Conservation (phyloP, 2,329 filamentous ascomycete genomes). For the Sporothrix luriei region DNA sequence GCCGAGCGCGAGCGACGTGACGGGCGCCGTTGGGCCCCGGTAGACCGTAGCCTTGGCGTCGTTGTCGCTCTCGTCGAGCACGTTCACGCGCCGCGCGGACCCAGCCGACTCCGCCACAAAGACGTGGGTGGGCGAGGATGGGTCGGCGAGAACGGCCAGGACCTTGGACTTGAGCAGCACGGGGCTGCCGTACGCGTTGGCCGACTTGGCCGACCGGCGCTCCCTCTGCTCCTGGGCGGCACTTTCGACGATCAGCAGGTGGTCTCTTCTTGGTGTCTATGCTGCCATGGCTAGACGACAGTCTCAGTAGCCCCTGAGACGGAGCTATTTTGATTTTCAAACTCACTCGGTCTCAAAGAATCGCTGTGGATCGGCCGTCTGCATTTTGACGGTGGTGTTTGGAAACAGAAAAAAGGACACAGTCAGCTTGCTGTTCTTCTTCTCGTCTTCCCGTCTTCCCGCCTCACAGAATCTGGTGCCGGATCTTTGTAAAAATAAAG, state of each 20-base stretch:
- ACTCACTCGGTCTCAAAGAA: constrained; percentile 92
- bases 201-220: constrained; percentile 69
- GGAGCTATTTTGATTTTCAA: background rate
- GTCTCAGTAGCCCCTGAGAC: background rate
- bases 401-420: background rate
- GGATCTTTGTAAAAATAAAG: constrained; percentile 1
- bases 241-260: constrained; percentile 49
- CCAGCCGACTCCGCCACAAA: constrained; percentile 89
- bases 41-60: constrained; percentile 55
- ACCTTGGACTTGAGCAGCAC: constrained; percentile 84
- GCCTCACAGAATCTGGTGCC: background rate
- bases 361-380: constrained; percentile 73
- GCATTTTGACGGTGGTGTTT: constrained; percentile 48
- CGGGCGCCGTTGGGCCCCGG: constrained; percentile 74
- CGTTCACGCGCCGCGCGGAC: constrained; percentile 69
- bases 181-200: constrained; percentile 80
- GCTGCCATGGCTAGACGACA: background rate
- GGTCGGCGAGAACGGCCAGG: constrained; percentile 71
- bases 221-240: constrained; percentile 53
- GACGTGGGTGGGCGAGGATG: constrained; percentile 60
- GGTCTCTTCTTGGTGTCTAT: background rate
- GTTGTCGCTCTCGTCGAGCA: constrained; percentile 64
- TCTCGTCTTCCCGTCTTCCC: background rate
- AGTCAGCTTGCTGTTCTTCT: background rate
- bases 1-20: constrained; percentile 74